Conservation (phyloP, 192 early-diverging fungal species). For the Piromyces sp. region DNA sequence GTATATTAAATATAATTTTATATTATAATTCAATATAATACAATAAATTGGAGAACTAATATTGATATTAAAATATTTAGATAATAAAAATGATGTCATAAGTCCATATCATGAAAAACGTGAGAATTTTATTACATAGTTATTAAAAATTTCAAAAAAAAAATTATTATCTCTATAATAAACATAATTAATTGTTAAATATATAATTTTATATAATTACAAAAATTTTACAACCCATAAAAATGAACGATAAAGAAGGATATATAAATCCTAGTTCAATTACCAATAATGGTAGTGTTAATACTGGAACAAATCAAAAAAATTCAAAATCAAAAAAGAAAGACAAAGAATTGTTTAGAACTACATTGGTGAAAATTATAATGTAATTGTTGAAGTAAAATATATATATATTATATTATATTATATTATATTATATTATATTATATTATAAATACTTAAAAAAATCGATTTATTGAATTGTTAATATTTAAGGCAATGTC, state of each 20-base stretch:
- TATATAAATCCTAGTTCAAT: background rate
- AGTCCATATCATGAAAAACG: background rate
- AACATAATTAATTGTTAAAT: no score
- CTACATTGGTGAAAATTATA: slow-evolving; percentile 35
- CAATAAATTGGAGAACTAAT: no score
- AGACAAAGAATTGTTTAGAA: slow-evolving; percentile 35
- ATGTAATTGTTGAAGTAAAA: slow-evolving; percentile 19
- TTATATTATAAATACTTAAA: no score
- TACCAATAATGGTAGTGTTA: background rate
- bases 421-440: no score
- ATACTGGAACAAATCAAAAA: background rate
- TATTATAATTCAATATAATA: no score
- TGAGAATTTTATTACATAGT: no score
- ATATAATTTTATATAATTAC: no score
- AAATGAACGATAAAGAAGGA: background rate
- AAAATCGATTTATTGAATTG: no score
- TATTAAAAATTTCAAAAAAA: no score
- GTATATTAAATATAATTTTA: background rate
- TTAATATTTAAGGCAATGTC: slow-evolving; percentile 5
- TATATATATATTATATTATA: no score
- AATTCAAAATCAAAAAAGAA: slow-evolving; percentile 11
- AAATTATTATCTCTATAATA: no score
- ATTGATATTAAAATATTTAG: no score
- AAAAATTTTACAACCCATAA: background rate
- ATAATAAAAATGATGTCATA: background rate